phyloP scores from a whole-genome alignment of 768 basidiomycete species.

The Mycena latifolia region DNA sequence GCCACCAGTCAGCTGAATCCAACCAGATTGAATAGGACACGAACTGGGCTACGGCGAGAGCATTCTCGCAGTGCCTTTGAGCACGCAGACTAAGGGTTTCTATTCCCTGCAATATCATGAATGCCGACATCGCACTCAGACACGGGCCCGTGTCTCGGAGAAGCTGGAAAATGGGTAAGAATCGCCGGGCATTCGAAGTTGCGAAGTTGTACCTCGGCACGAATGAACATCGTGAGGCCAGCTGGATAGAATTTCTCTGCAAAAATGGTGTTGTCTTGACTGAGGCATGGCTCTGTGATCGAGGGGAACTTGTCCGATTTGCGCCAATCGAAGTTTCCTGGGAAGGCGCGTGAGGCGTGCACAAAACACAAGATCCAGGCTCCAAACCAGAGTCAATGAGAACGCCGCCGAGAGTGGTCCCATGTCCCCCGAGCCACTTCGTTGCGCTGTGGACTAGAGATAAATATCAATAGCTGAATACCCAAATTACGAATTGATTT shows the following conservation, averaged over 20 bases:
- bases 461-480: conserved; percentile 34
- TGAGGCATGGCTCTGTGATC: conserved; percentile 56
- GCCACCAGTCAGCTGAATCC: too few relatives aligned
- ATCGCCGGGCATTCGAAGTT: too few relatives aligned
- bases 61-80: conserved; percentile 21
- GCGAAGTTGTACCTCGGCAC: conserved; percentile 23
- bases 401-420: conserved; percentile 66
- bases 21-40: neutral
- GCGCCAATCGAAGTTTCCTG: conserved; percentile 66
- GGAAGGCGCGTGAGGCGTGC: neutral
- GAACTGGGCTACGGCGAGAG: conserved; percentile 60
- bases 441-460: conserved; percentile 64
- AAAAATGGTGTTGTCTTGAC: conserved; percentile 19
- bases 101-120: conserved; percentile 79
- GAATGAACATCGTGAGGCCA: conserved; percentile 21
- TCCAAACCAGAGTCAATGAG: conserved; percentile 54
- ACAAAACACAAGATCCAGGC: neutral
- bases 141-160: conserved; percentile 76
- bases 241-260: conserved; percentile 21
- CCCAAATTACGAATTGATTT: neutral
- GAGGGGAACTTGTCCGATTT: conserved; percentile 58
- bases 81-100: conserved; percentile 68
- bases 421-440: conserved; percentile 70
- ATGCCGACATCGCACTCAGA: conserved; percentile 78
- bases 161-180: conserved; percentile 44